Base-by-base conservation (phyloP, 805 yeast species). In the Lachancea lanzarotensis region DNA sequence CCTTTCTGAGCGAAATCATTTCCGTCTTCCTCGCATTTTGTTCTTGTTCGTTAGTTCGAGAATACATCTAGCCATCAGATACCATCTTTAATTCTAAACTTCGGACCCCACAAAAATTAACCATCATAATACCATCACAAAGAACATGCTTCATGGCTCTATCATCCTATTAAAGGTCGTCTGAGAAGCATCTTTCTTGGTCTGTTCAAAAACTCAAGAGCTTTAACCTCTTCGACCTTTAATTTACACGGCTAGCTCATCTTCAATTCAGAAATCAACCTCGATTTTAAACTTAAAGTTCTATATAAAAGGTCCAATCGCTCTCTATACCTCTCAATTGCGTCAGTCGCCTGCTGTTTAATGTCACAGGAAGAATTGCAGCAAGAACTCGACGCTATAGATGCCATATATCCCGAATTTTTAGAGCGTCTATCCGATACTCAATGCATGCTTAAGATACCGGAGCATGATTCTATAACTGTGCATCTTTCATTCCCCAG, bases 401-500 rank as follows among this genome's bases (percentile, higher is more conserved):
- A 86, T 45, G 93, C 96, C 3, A 91, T 93, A 11, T 91, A 79
- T 57, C 96, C 95, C 1, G 84, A 73, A 13, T 71, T 78, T 34
- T 60, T 79, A 30, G 63, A 65, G 3, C 53, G 52, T 29, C 46
- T 65, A 20, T 62, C 65, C 19, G 69, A 67, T 22, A 59, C 56
- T 1, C 59, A 67, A 8, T 65, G 76, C 7, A 74, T 74, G 37
- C 68, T 83, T 12, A 65, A 66, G 20, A 63, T 78, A 0, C 88
- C 95, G 0, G 78, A 79, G 43, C 83, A 82, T 54, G 79, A 77
- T 41, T 72, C 73, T 30, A 70, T 83, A 38, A 62, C 63, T 2
- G 66, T 87, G n/a, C 82, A 83, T 52, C 60, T 91, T 48, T 77
- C 84, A 22, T 84, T 93, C 54, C 93, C 95, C 0, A 63, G 65